Base-by-base conservation (phyloP, 257 asterid species). In the Asclepias syriaca region DNA sequence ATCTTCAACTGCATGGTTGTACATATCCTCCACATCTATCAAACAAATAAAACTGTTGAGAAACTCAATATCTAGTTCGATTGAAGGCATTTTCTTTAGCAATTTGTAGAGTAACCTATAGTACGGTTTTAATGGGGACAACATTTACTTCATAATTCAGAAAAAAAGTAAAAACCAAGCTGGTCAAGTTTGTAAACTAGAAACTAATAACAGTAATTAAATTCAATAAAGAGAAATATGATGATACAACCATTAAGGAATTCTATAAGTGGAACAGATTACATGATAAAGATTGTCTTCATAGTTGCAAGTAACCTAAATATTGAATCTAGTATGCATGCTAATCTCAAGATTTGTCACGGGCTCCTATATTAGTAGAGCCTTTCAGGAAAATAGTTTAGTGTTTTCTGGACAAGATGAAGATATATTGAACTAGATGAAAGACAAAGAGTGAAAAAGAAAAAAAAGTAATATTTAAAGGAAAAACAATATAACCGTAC, bases 1-100 rank as follows among this genome's bases (percentile, higher is more conserved):
- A 69, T 78, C 87, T 72, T 87, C 85, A 77, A 82, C 85, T 78
- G 96, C 91, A 75, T 71, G 84, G 55, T 43, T 78, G 69, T 89
- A 94, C 48, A 82, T 82, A 75, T 69, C 83, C 76, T 87, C 93
- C 77, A 79, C 84, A 64, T 84, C 99, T 94, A 84, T 69, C 57
- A 72, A 70, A 59, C 45, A 71, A 34, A 77, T 48, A 74, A 68
- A n/a, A 49, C 61, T 65, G 29, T 70, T 71, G 78, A 76, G 71
- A 75, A 71, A 53, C 54, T 24, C 15, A 68, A 46, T 49, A 16
- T 24, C 66, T 68, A 48, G 29, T 39, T 46, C 10, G 3, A 24
- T 43, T 46, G 7, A 46, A 5, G 24, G 45, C 16, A 56, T 57
- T 19, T 24, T 21, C 43, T 22, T 32, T 18, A 21, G 15, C 29